These are phyloP conservation scores for Triticum urartu DNA, from an alignment of 176 grass and related monocot species.

Conservation along the genomic window DNA sequence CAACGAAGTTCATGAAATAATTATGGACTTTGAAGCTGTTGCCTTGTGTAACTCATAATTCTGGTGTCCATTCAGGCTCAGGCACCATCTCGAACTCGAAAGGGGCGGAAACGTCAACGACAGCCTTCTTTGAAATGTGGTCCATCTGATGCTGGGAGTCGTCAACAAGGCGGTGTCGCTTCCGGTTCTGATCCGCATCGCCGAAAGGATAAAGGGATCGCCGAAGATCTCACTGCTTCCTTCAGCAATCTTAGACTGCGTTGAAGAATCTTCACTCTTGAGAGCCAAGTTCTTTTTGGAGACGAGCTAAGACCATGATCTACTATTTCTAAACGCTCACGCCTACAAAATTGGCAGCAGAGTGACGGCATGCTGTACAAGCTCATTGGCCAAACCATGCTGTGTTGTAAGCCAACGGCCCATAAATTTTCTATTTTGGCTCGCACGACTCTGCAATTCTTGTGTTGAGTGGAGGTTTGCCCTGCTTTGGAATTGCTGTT, in stretches of 20 bases:
- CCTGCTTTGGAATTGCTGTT: background rate
- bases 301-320: background rate
- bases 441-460: background rate
- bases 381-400: background rate
- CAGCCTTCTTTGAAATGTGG: background rate
- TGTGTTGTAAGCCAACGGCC: background rate
- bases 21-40: background rate
- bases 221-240: background rate
- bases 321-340: background rate
- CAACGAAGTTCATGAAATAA: background rate
- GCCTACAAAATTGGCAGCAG: background rate
- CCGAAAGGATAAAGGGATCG: background rate
- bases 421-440: background rate
- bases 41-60: background rate
- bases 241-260: constrained; percentile 6
- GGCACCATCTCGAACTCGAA: background rate
- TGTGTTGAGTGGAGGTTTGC: background rate
- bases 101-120: background rate
- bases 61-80: constrained; percentile 17
- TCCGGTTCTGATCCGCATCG: background rate
- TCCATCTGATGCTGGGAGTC: background rate
- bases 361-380: background rate
- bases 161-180: background rate
- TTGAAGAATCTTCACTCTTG: background rate
- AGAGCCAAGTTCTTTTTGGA: background rate